Conservation (phyloP, 768 basidiomycete genomes). For the Strobilomyces echinocephalus region DNA sequence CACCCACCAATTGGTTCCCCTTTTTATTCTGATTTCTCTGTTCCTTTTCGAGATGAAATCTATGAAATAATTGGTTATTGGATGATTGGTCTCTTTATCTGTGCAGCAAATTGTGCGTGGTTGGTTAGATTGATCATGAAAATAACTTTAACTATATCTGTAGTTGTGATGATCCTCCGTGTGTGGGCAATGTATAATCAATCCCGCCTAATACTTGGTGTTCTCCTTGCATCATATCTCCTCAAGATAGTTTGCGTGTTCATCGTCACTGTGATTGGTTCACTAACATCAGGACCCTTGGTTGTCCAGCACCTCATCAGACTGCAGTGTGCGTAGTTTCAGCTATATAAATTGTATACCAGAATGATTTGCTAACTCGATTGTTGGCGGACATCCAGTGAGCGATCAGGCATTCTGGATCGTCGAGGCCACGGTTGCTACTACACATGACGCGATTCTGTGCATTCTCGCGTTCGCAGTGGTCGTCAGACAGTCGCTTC, state of each 20-base stretch:
- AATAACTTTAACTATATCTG: not conserved
- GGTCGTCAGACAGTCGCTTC: too few relatives aligned
- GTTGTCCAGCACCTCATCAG: too few relatives aligned
- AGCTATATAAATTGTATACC: too few relatives aligned
- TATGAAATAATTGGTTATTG: not conserved
- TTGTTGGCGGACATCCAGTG: too few relatives aligned
- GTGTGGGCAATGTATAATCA: not conserved
- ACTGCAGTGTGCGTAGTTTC: too few relatives aligned
- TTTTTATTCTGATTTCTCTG: not conserved
- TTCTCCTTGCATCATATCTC: not conserved
- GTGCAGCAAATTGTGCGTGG: slow-evolving; percentile 4
- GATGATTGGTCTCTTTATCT: slow-evolving; percentile 1
- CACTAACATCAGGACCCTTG: too few relatives aligned
- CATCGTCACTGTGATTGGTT: too few relatives aligned
- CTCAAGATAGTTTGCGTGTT: not conserved
- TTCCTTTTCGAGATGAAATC: not conserved
- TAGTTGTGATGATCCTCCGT: not conserved
- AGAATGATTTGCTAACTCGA: too few relatives aligned
- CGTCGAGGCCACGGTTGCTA: too few relatives aligned
- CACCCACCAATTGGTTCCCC: not conserved
- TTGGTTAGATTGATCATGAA: not conserved
- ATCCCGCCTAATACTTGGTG: not conserved
- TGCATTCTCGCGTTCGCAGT: too few relatives aligned
- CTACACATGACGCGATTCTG: too few relatives aligned
- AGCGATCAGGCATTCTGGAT: too few relatives aligned